These are phyloP conservation scores for Helicostylum pulchrum DNA, from an alignment of 192 early-diverging fungal genomes.

Conservation along the genomic window DNA sequence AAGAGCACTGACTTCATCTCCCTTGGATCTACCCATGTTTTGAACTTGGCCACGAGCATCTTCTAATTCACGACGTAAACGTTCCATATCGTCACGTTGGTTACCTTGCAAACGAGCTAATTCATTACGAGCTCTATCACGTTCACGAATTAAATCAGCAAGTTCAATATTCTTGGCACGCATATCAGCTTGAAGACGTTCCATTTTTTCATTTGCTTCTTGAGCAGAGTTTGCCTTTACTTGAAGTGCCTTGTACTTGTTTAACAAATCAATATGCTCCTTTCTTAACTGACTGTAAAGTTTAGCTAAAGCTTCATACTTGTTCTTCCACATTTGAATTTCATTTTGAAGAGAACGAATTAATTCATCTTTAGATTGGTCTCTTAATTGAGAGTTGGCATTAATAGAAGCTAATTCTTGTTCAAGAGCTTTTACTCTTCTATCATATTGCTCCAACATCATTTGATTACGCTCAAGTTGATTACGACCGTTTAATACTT, in stretches of 20 bases:
- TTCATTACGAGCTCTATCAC: slow-evolving; percentile 80
- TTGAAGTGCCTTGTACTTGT: slow-evolving; percentile 85
- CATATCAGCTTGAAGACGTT: slow-evolving; percentile 70
- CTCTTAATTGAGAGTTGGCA: slow-evolving; percentile 65
- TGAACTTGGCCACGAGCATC: slow-evolving; percentile 73
- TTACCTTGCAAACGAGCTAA: slow-evolving; percentile 69
- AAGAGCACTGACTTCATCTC: slow-evolving; percentile 79
- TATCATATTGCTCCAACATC: slow-evolving; percentile 83
- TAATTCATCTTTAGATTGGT: slow-evolving; percentile 81
- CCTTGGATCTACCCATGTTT: slow-evolving; percentile 77
- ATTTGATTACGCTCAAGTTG: slow-evolving; percentile 83
- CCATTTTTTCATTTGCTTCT: slow-evolving; percentile 79
- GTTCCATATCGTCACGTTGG: slow-evolving; percentile 79
- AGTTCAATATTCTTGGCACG: slow-evolving; percentile 73
- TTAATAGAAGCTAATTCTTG: slow-evolving; percentile 77
- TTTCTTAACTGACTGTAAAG: slow-evolving; percentile 96
- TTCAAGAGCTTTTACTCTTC: slow-evolving; percentile 79
- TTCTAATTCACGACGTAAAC: slow-evolving; percentile 75
- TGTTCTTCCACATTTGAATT: slow-evolving; percentile 94
- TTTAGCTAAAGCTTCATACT: slow-evolving; percentile 96
- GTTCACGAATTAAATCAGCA: slow-evolving; percentile 89
- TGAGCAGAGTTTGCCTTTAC: slow-evolving; percentile 79
- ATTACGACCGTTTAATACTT: slow-evolving; percentile 71
- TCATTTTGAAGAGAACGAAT: slow-evolving; percentile 85
- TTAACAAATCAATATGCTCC: slow-evolving; percentile 90